Base-by-base conservation (phyloP, 306 rosid species). In the Cucurbita argyrosperma region DNA sequence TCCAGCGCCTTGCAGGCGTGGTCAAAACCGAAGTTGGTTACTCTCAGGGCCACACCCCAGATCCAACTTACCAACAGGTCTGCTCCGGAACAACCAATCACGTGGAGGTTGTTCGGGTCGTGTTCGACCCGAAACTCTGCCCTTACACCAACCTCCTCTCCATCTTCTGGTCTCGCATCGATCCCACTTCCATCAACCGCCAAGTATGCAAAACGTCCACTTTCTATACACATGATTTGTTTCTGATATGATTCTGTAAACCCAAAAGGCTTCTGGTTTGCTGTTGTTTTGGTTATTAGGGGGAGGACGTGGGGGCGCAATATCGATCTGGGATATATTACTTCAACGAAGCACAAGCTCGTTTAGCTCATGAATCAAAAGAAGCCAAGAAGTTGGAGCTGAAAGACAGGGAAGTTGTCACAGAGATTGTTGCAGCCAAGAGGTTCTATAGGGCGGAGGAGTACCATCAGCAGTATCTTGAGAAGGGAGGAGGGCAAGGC, bases 401-500 rank as follows among this genome's bases (percentile, higher is more conserved):
- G 12, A 66, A 80, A 71, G 87, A 74, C 3, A 80, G 63, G 73
- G 52, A 35, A 64, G 69, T 93, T 66, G 97, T 90, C 66, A 90
- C 96, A 4, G 98, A 93, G 81, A 86, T 93, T 75, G 82, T 90
- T 71, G 92, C 94, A 2, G 92, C 96, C 13, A 90, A 88, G 86
- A 87, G 86, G 65, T 93, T 90, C 52, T 93, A 89, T 83, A 80
- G 82, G 69, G 98, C 98, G 13, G 97, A 90, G 85, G 98, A 93
- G 74, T 90, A 93, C 66, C 98, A 93, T 79, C 97, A 90, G 81
- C 98, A 93, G 46, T 93, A 93, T 82, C 86, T 93, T 71, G 90
- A 86, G 79, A 90, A 89, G 53, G 98, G 98, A 42, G 98, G 96
- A 13, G 73, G 92, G 45, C 5, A 49, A 35, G 89, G 94, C 69